Conservation (phyloP, 495 filamentous ascomycete genomes). For the Penicillium canescens region DNA sequence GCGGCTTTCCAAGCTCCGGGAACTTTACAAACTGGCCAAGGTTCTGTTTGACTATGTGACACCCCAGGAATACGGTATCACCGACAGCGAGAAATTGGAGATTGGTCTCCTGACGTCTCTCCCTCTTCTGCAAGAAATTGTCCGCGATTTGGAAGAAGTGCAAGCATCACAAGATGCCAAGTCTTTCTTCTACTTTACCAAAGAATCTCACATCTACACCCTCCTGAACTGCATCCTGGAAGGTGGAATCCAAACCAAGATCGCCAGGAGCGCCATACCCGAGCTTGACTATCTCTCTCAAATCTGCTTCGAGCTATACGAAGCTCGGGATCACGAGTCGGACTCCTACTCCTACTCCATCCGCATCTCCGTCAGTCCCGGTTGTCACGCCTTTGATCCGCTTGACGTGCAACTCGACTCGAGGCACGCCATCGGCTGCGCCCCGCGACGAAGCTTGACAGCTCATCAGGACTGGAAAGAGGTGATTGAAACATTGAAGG, state of each 20-base stretch:
- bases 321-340: slow-evolving; percentile 77
- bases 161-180: slow-evolving; percentile 92
- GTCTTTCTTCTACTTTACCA: slow-evolving; percentile 98
- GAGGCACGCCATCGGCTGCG: slow-evolving; percentile 91
- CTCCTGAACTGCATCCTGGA: slow-evolving; percentile 97
- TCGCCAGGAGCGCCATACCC: slow-evolving; percentile 85
- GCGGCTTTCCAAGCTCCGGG: slow-evolving; percentile 81
- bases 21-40: slow-evolving; percentile 90
- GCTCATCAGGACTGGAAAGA: slow-evolving; percentile 94
- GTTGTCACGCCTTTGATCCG: slow-evolving; percentile 93
- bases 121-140: slow-evolving; percentile 91
- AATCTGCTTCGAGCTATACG: slow-evolving; percentile 97
- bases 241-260: slow-evolving; percentile 92
- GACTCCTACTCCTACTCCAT: slow-evolving; percentile 88
- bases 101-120: slow-evolving; percentile 93
- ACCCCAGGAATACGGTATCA: slow-evolving; percentile 96
- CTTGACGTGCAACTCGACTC: slow-evolving; percentile 94
- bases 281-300: slow-evolving; percentile 97
- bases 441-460: slow-evolving; percentile 83
- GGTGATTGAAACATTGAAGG: slow-evolving; percentile 89
- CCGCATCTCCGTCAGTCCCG: slow-evolving; percentile 90
- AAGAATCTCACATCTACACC: slow-evolving; percentile 98
- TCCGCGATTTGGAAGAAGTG: slow-evolving; percentile 94
- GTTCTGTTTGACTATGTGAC: slow-evolving; percentile 98
- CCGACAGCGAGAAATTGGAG: slow-evolving; percentile 90